These are phyloP conservation scores for Neofusicoccum cordaticola DNA, from an alignment of 2,329 filamentous ascomycete genomes.

Conservation along the genomic window DNA sequence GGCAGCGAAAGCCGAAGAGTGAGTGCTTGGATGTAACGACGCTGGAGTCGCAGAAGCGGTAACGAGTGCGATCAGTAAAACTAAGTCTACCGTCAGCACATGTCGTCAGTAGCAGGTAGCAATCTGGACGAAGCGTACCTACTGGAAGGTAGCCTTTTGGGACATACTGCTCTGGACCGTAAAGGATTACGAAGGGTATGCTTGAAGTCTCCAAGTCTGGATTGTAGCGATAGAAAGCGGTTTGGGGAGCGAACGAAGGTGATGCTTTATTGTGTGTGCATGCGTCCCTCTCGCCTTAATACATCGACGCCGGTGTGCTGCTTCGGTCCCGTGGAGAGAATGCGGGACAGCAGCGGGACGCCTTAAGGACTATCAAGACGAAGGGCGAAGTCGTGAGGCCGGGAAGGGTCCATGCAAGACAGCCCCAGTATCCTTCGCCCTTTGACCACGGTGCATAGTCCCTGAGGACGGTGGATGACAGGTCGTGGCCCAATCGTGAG, in stretches of 20 bases:
- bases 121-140: neutral
- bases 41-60: neutral
- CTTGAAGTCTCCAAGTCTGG: no score
- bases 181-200: neutral
- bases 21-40: neutral
- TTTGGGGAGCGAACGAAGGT: neutral
- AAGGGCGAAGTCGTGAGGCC: neutral
- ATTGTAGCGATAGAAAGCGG: neutral
- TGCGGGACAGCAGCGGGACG: neutral
- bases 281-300: neutral
- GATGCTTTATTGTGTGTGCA: neutral
- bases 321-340: neutral
- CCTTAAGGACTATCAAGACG: neutral
- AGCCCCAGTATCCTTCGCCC: neutral
- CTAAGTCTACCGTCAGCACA: constrained; percentile 5
- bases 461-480: neutral
- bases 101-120: neutral
- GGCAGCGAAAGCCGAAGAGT: neutral
- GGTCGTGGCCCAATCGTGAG: neutral
- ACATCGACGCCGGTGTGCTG: neutral
- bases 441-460: neutral
- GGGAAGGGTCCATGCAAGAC: neutral
- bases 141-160: constrained; percentile 8
- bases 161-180: neutral
- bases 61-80: neutral